Base-by-base conservation (phyloP, 345 rosid species). In the Psidium friedrichsthalianum region DNA sequence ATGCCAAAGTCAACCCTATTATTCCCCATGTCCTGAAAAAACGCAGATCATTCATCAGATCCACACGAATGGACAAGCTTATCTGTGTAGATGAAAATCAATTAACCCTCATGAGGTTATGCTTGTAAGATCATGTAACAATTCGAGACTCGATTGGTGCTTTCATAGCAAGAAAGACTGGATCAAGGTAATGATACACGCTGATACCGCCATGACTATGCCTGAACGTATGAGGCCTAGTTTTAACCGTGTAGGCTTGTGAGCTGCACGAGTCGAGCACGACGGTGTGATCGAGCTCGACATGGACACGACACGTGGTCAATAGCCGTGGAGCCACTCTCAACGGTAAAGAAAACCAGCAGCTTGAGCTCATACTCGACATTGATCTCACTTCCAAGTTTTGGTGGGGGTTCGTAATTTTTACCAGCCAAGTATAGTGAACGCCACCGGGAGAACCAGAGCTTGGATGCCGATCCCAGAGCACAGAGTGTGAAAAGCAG, bases 21-120 rank as follows among this genome's bases (percentile, higher is more conserved):
- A 94, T 82, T 21, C 99, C 99, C 96, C 96, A 92, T 49, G 91
- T 87, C 99, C 99, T 95, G 84, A 27, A 83, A 83, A 83, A 21
- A 52, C 47, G 61, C 22, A 55, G 61, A 27, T 52, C 84, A 36
- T 36, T 69, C 78, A 18, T 36, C 25, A 69, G 78, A 32, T 44
- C 13, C 47, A 18, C 47, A 36, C 47, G 25, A 69, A 69, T 47
- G 20, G 40, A 32, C 0, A 69, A 69, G 78, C 78, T 18, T 69
- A 21, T 27, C 74, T 36, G 7, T 8, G 5, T 56, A 56, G 55
- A 53, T 53, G 55, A 53, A 53, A 53, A 24, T 22, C 59, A 56
- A 24, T n/a, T 56, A 8, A 56, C 12, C n/a, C 59, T 56, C 59
- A 24, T 22, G 59, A 56, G 25, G 25, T 16, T 36, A 36, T 69